Base-by-base conservation (phyloP, 2,329 filamentous ascomycete species). In the Colletotrichum gigasporum region DNA sequence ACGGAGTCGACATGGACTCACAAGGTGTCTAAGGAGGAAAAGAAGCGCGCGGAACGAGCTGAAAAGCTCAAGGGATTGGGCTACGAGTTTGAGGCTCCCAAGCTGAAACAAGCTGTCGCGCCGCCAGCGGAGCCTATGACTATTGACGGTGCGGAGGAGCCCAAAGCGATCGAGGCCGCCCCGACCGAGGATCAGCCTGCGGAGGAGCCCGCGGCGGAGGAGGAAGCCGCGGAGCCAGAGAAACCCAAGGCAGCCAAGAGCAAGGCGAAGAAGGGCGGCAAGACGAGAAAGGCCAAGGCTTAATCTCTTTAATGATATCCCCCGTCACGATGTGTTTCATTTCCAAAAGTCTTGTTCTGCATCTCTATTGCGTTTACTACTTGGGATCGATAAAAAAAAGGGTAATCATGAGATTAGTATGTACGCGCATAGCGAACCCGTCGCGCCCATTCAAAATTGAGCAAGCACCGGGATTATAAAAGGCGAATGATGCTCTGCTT, bases 71-170 rank as follows among this genome's bases (percentile, higher is more conserved):
- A 92, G 83, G 88, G 85, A 41, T 78, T 96, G 64, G 95, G 91
- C 9, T 98, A 99, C 77, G 90, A 96, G 65, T 94, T 93, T 72
- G 87, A 92, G 53, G 85, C 87, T 20, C 93, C 93, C 0, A 80
- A 84, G 69, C 79, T 97, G 69, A 96, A 92, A 82, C 74, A 74
- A 8, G 74, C 79, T 2, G 78, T 82, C 11, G 72, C 79, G 22
- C 80, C 81, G n/a, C 74, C 73, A 22, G 73, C 75, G 35, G 73
- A 73, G 24, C 72, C 69, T 48, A 59, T 77, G 62, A 71, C 73
- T 26, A 71, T 77, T 14, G 76, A 77, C 63, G 72, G 71, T 26
- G 68, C 71, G 2, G 70, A 61, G 77, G 71, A 74, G 65, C 67
- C 71, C 37, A 68, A 76, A 55, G 77, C 76, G 70, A 71, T 67